These are phyloP conservation scores for Phyllosticta citrichinensis DNA, from an alignment of 2,329 filamentous ascomycete species.

Conservation along the genomic window DNA sequence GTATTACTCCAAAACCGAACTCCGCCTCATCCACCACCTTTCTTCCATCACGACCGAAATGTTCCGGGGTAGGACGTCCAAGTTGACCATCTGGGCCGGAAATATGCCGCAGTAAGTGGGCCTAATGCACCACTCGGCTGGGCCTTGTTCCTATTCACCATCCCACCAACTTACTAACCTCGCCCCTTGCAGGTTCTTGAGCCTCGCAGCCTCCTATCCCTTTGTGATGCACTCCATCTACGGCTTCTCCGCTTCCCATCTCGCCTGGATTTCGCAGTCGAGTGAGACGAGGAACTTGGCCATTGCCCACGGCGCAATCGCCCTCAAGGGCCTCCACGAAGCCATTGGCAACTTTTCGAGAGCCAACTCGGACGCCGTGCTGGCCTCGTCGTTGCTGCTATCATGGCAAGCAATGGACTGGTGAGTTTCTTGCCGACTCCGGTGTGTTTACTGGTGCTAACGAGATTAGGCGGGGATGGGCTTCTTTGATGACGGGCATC, in stretches of 20 bases:
- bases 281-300: conserved; percentile 78
- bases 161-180: conserved; percentile 21
- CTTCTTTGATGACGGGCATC: conserved; percentile 82
- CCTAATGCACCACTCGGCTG: conserved; percentile 14
- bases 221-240: conserved; percentile 94
- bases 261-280: conserved; percentile 82
- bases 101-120: conserved; percentile 77
- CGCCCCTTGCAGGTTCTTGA: conserved; percentile 53
- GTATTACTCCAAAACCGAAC: conserved; percentile 63
- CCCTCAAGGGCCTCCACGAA: conserved; percentile 78
- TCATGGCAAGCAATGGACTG: conserved; percentile 97
- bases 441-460: conserved; percentile 11
- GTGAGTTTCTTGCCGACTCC: conserved; percentile 44
- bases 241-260: conserved; percentile 87
- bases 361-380: conserved; percentile 79
- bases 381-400: conserved; percentile 82
- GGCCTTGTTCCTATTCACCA: conserved; percentile 19
- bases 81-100: conserved; percentile 85
- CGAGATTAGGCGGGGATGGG: conserved; percentile 69
- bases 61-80: conserved; percentile 63
- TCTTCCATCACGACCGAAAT: conserved; percentile 78
- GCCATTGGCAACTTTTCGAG: conserved; percentile 77
- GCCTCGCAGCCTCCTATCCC: conserved; percentile 67
- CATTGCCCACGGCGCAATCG: conserved; percentile 77
- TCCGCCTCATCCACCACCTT: conserved; percentile 85